A percentile compares a stretch with the other conserved stretches of the same genome.
Conservation (phyloP, 345 rosid genomes). For the Aquilaria sinensis region DNA sequence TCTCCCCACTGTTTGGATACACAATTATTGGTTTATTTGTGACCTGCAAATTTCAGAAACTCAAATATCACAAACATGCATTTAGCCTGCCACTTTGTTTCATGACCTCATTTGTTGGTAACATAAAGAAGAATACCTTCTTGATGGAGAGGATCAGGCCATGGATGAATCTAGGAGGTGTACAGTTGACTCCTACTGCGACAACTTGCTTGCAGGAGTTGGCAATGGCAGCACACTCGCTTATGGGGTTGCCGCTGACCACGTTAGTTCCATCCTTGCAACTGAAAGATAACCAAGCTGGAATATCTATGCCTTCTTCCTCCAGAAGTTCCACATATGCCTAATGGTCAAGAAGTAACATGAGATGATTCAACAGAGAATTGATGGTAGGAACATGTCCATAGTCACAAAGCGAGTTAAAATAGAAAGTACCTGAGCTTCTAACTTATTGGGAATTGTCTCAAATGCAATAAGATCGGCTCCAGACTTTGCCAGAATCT, state of each 20-base stretch:
- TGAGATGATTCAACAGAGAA: too few relatives aligned
- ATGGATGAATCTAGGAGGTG: slow-evolving; percentile 66
- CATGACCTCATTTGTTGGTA: background rate
- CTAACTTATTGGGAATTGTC: slow-evolving; percentile 84
- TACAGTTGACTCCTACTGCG: slow-evolving; percentile 83
- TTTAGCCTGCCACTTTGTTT: background rate
- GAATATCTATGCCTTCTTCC: slow-evolving; percentile 52
- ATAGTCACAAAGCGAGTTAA: too few relatives aligned
- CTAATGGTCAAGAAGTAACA: slow-evolving; percentile 20
- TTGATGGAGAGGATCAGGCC: slow-evolving; percentile 46
- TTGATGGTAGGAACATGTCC: too few relatives aligned
- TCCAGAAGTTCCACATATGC: slow-evolving; percentile 83
- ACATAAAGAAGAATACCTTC: slow-evolving; percentile 26
- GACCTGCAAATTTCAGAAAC: slow-evolving; percentile 28
- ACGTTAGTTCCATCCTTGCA: slow-evolving; percentile 70
- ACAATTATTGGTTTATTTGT: slow-evolving; percentile 59
- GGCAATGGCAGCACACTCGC: slow-evolving; percentile 65
- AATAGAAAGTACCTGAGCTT: slow-evolving; percentile 54
- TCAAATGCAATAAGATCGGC: slow-evolving; percentile 83
- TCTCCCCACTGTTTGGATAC: slow-evolving; percentile 89
- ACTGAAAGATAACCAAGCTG: slow-evolving; percentile 85
- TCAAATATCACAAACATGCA: background rate
- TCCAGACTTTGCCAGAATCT: slow-evolving; percentile 59
- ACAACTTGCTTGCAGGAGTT: slow-evolving; percentile 64
- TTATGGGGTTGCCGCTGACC: slow-evolving; percentile 65